Conservation (phyloP, 2,329 filamentous ascomycete species). For the Tetracladium maxilliforme region DNA sequence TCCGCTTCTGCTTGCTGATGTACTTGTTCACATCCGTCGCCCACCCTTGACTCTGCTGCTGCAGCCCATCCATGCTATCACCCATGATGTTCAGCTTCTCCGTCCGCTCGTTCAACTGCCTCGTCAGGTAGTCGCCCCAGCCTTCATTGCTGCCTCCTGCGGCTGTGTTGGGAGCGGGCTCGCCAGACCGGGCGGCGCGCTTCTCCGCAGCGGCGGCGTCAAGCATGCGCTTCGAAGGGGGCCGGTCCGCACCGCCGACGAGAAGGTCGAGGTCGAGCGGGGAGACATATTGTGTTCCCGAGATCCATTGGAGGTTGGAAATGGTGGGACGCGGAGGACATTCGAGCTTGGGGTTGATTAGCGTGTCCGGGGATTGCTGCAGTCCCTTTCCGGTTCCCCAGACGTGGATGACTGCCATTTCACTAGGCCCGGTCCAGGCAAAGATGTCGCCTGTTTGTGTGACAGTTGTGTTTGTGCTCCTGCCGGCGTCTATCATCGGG, state of each 20-base stretch:
- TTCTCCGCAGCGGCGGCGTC: conserved; percentile 66
- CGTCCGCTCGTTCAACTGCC: conserved; percentile 80
- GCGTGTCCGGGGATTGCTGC: conserved; percentile 49
- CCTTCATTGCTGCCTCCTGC: conserved; percentile 34
- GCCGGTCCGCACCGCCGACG: conserved; percentile 78
- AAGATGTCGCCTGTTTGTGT: conserved; percentile 70
- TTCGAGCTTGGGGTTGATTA: conserved; percentile 63
- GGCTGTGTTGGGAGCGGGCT: conserved; percentile 15
- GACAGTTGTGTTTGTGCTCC: conserved; percentile 56
- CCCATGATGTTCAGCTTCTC: conserved; percentile 73
- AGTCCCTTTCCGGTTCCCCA: conserved; percentile 63
- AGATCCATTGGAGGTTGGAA: conserved; percentile 91
- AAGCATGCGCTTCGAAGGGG: conserved; percentile 77
- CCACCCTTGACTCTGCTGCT: conserved; percentile 70
- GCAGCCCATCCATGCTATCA: conserved; percentile 71
- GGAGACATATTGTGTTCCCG: conserved; percentile 82
- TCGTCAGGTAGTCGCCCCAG: conserved; percentile 67
- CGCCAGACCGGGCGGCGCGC: conserved; percentile 31
- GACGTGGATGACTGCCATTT: conserved; percentile 68
- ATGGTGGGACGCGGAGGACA: conserved; percentile 81
- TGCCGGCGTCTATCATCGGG: conserved; percentile 56
- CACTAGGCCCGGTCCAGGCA: conserved; percentile 78
- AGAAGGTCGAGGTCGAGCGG: conserved; percentile 78
- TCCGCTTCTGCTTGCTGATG: conserved; percentile 75
- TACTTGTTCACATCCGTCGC: conserved; percentile 81